Evolutionary conservation across 2,329 filamentous ascomycete species (phyloP).

Genomic region (Hypoxylon sp.): DNA sequence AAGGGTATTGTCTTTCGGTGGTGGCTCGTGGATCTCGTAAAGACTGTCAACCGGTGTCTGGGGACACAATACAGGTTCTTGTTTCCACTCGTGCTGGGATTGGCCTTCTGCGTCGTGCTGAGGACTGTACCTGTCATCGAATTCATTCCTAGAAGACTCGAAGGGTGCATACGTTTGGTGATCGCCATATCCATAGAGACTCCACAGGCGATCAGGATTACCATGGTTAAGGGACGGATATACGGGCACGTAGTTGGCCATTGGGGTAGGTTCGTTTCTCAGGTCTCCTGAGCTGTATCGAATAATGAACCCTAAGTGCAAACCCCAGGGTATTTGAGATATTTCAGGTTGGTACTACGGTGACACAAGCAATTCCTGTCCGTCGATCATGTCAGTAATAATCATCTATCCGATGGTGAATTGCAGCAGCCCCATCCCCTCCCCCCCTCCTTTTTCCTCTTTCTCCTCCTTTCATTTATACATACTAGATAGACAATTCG

Average conservation of each 20-base stretch:
- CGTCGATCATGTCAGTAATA: no score
- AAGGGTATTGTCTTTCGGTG: background rate
- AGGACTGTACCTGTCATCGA: background rate
- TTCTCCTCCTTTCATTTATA: no score
- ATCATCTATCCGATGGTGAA: no score
- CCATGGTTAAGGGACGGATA: background rate
- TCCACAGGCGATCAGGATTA: background rate
- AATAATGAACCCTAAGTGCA: no score
- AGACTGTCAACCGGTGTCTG: background rate
- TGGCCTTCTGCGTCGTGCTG: background rate
- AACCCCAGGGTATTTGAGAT: background rate
- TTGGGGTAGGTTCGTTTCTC: background rate
- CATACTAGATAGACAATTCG: no score
- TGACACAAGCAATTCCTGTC: background rate
- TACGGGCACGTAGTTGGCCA: background rate
- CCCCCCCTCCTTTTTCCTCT: no score
- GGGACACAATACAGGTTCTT: background rate
- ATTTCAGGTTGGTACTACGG: background rate
- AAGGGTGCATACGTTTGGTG: background rate
- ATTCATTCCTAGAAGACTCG: background rate
- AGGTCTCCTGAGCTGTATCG: background rate
- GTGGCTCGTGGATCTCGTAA: background rate
- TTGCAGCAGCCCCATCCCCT: no score
- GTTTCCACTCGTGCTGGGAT: background rate
- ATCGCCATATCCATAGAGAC: background rate